Percentiles rank a stretch among this genome's conserved stretches.
These are phyloP conservation scores for Wallacemonas sp. DNA, from an alignment of 208 protist genomes.

Conservation along the genomic window DNA sequence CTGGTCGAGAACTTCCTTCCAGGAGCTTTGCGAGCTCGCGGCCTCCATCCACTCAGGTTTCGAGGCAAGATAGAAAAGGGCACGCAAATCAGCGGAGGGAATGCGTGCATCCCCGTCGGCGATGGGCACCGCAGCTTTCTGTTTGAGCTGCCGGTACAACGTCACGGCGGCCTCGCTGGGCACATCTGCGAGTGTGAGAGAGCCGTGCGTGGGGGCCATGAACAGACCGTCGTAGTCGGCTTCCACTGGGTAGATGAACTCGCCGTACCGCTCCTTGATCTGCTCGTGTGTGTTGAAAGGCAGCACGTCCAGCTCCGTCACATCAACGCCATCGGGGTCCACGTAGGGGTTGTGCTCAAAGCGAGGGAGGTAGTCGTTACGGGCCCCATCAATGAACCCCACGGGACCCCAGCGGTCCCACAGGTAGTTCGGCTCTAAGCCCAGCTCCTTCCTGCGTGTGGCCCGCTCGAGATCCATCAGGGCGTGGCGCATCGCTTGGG, in stretches of 20 bases:
- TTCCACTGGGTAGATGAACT: constrained; percentile 82
- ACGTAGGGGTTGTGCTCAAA: constrained; percentile 88
- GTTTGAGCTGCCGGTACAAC: constrained; percentile 61
- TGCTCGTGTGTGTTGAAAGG: constrained; percentile 90
- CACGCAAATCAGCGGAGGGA: constrained; percentile 63
- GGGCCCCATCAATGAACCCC: constrained; percentile 87
- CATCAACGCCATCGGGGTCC: constrained; percentile 88
- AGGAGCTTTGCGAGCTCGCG: constrained; percentile 40
- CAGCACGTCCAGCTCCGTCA: constrained; percentile 86
- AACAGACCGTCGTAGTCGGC: constrained; percentile 70
- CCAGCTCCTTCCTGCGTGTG: constrained; percentile 76
- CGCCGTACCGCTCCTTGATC: constrained; percentile 81
- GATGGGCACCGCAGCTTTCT: constrained; percentile 42
- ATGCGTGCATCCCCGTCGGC: constrained; percentile 37
- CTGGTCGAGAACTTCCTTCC: constrained; percentile 59
- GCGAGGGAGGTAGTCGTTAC: constrained; percentile 81
- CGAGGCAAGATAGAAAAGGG: constrained; percentile 76
- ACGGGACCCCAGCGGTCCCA: constrained; percentile 91
- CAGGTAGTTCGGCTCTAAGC: constrained; percentile 84
- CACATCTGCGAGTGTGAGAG: constrained; percentile 70
- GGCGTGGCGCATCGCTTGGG: constrained; percentile 88
- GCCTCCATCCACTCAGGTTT: constrained; percentile 32
- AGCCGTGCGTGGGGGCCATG: constrained; percentile 59
- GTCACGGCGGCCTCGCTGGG: constrained; percentile 41
- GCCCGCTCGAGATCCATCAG: constrained; percentile 90